Evolutionary conservation across 768 basidiomycete genomes (phyloP).

Genomic region (Crassisporium funariophilum): DNA sequence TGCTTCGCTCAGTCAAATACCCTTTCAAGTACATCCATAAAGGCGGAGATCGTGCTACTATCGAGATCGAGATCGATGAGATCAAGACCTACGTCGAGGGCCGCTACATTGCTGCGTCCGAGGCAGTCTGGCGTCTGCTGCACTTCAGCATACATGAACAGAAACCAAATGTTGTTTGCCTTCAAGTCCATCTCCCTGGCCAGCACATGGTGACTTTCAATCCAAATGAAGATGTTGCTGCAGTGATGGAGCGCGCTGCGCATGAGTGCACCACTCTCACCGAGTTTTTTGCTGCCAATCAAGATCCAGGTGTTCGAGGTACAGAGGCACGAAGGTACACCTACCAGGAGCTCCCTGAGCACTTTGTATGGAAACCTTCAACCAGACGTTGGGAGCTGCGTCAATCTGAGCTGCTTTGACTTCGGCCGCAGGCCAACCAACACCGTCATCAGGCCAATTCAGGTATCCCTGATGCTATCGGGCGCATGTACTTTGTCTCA

Average conservation of each 20-base stretch:
- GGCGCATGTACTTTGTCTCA: slow-evolving; percentile 41
- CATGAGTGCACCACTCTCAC: slow-evolving; percentile 27
- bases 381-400: slow-evolving; percentile 34
- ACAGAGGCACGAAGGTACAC: slow-evolving; percentile 14
- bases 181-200: slow-evolving; percentile 44
- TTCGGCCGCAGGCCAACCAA: too few relatives aligned
- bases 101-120: slow-evolving; percentile 9
- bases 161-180: slow-evolving; percentile 36
- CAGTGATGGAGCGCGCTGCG: slow-evolving; percentile 16
- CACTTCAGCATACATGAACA: slow-evolving; percentile 33
- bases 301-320: background rate
- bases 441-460: slow-evolving; percentile 21
- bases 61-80: slow-evolving; percentile 31
- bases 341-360: slow-evolving; percentile 40
- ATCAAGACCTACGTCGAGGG: slow-evolving; percentile 37
- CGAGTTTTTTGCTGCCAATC: slow-evolving; percentile 37
- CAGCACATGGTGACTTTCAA: slow-evolving; percentile 39
- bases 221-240: slow-evolving; percentile 17
- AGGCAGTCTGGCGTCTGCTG: slow-evolving; percentile 38
- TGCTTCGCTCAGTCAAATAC: slow-evolving; percentile 45
- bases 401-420: too few relatives aligned
- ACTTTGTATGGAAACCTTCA: slow-evolving; percentile 13
- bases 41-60: slow-evolving; percentile 41
- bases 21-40: slow-evolving; percentile 52
- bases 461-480: slow-evolving; percentile 36